Evolutionary conservation across 495 filamentous ascomycete species (phyloP), one percentile per base, ranked within the genome.

Genomic region (Bacidia rubella): DNA sequence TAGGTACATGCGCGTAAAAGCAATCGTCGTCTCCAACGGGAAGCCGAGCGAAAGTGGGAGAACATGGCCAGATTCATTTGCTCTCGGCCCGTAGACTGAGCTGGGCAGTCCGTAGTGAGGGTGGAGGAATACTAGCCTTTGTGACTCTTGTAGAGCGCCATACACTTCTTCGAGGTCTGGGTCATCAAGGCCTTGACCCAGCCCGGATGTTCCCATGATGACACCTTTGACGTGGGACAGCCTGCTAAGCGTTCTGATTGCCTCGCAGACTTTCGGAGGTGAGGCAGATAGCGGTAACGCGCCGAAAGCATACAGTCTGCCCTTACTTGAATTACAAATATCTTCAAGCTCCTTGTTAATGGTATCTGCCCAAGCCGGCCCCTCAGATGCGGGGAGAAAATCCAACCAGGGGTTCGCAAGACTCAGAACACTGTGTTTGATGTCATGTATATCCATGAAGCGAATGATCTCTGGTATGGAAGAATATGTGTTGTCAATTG

Each of bases 331-430:
- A 32, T 63, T 58, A 65, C 90, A 95, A 57, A 83, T 78, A 11
- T 62, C 52, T 50, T 87, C 74, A 24, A 95, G 78, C 40, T 90
- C 85, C 57, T 84, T 69, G 66, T 95, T 97, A 64, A 94, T 78
- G 3, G 64, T 68, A 29, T 70, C 54, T 0, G 87, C 85, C 53
- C 78, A 76, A 40, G 68, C 62, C 11, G 74, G 75, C 2, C 85
- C 85, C 53, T 83, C 77, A 20, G 66, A 57, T 0, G 80, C 58
- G 0, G 76, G 69, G 0, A 95, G 70, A 62, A 95, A 95, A 65
- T 95, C 90, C 1, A 97, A 77, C 90, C 90, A 97, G 1, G 90
- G 90, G 63, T 97, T 97, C 21, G 90, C 90, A 41, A 95, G 82
- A 0, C 85, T 90, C 62, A 97, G 78, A 9, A 95, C 82, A 17